These are phyloP conservation scores for Cyclotella cryptica DNA, from an alignment of 108 stramenopile species.

Conservation along the genomic window DNA sequence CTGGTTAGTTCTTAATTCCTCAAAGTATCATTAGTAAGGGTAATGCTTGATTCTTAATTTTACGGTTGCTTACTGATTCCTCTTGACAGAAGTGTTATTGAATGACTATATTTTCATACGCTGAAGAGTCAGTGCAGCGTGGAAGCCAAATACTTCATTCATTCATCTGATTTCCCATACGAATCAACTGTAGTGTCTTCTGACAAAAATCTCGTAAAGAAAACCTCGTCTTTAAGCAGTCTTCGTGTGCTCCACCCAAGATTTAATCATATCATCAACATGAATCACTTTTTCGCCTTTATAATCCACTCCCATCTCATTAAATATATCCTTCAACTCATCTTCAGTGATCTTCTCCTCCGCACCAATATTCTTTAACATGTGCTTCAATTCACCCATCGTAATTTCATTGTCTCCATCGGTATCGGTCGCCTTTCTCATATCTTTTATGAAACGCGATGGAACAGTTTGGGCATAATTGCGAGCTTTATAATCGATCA, in stretches of 20 bases:
- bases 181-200: too few species aligned
- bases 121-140: too few species aligned
- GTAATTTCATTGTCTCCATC: slow-evolving; percentile 41
- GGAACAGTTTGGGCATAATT: slow-evolving; percentile 34
- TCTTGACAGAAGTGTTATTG: too few species aligned
- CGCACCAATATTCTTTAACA: slow-evolving; percentile 47
- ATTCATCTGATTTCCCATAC: too few species aligned
- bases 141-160: too few species aligned
- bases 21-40: neutral
- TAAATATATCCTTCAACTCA: slow-evolving; percentile 38
- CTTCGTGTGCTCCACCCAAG: slow-evolving; percentile 16
- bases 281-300: slow-evolving; percentile 31
- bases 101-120: too few species aligned
- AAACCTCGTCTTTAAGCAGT: too few species aligned
- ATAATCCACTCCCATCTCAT: slow-evolving; percentile 35
- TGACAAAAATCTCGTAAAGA: too few species aligned
- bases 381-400: slow-evolving; percentile 18
- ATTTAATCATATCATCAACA: slow-evolving; percentile 25
- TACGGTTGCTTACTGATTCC: too few species aligned
- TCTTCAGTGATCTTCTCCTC: slow-evolving; percentile 29
- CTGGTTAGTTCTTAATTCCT: neutral
- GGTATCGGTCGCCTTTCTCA: slow-evolving; percentile 33
- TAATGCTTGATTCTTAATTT: too few species aligned
- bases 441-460: slow-evolving; percentile 30
- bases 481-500: slow-evolving; percentile 25